Base-by-base conservation (phyloP, 257 asterid genomes). In the Jasminum sambac region DNA sequence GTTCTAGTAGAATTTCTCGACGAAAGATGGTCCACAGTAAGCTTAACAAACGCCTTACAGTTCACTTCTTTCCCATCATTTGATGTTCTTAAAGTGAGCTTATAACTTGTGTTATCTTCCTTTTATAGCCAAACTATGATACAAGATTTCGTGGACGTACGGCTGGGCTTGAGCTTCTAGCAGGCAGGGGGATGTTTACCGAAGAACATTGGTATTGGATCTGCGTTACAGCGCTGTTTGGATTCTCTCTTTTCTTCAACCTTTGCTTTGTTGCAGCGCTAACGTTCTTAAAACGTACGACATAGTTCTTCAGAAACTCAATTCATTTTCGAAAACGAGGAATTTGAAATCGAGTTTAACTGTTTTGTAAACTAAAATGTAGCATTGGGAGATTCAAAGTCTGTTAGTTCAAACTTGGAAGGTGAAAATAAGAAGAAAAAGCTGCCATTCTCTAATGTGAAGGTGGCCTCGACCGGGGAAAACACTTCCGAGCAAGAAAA, bases 1-100 rank as follows among this genome's bases (percentile, higher is more conserved):
- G 86, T 86, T 36, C 57, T 88, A 37, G 86, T 79, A 10, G 95
- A 88, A 69, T 88, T 88, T 78, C 92, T 88, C 17, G 95, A 88
- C 65, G 79, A 82, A 67, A 79, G 95, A 82, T 88, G 91, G 95
- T 81, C 82, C 11, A 21, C 65, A 69, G 89, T 87, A 76, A 67
- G 84, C 72, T 42, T 64, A n/a, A 65, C 39, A 17, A 11, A 55
- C 17, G 52, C 8, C 52, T 40, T 40, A n/a, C 38, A 43, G 14
- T 34, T 48, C 67, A 60, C 39, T 61, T 63, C 17, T 36, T 24
- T 30, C 68, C 30, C 52, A 16, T 66, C n/a, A 9, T 67, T 9
- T 50, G 64, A 42, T 13, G 26, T 23, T 46, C 44, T 66, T 11
- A 40, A 2, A 62, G 12, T 41, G 42, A 50, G 36, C 11, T 55